Percentiles rank a stretch among this genome's conserved stretches.
phyloP scores from a whole-genome alignment of 2,329 filamentous ascomycete genomes.

The Nemania serpens region DNA sequence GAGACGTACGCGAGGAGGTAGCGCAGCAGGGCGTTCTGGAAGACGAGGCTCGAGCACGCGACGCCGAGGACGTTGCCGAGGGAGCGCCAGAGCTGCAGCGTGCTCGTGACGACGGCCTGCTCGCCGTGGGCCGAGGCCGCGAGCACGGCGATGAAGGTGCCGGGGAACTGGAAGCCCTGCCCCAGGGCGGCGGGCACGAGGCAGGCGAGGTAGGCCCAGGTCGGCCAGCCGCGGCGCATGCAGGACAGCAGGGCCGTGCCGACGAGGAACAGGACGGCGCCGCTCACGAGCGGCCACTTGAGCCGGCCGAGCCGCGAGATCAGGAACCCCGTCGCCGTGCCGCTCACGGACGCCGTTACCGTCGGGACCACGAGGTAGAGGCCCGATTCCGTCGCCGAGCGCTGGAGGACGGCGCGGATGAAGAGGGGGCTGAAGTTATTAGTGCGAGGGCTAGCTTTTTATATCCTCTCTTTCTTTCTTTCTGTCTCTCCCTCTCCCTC shows the following conservation, averaged over 20 bases:
- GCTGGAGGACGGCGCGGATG: conserved; percentile 75
- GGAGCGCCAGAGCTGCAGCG: conserved; percentile 72
- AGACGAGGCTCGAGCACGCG: conserved; percentile 69
- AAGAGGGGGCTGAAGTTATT: conserved; percentile 63
- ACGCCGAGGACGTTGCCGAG: conserved; percentile 77
- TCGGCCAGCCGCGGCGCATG: conserved; percentile 57
- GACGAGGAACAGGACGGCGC: conserved; percentile 52
- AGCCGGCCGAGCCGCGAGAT: conserved; percentile 64
- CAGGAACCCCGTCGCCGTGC: conserved; percentile 64
- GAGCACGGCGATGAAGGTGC: conserved; percentile 66
- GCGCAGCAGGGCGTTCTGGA: conserved; percentile 70
- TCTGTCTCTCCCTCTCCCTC: no score
- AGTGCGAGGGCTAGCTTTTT: background rate
- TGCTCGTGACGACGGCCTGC: conserved; percentile 71
- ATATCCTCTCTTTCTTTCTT: background rate
- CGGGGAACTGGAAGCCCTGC: conserved; percentile 67
- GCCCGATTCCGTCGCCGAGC: conserved; percentile 72
- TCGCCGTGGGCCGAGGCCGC: conserved; percentile 62
- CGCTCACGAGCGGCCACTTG: conserved; percentile 62
- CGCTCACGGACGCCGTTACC: conserved; percentile 57
- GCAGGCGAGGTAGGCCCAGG: conserved; percentile 58
- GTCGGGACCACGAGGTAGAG: conserved; percentile 70
- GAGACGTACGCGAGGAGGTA: conserved; percentile 63
- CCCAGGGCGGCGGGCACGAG: conserved; percentile 62
- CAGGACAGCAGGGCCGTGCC: conserved; percentile 56